Evolutionary conservation across 768 basidiomycete genomes (phyloP), one percentile per base, ranked within the genome.

Genomic region (Tulasnella sp.): DNA sequence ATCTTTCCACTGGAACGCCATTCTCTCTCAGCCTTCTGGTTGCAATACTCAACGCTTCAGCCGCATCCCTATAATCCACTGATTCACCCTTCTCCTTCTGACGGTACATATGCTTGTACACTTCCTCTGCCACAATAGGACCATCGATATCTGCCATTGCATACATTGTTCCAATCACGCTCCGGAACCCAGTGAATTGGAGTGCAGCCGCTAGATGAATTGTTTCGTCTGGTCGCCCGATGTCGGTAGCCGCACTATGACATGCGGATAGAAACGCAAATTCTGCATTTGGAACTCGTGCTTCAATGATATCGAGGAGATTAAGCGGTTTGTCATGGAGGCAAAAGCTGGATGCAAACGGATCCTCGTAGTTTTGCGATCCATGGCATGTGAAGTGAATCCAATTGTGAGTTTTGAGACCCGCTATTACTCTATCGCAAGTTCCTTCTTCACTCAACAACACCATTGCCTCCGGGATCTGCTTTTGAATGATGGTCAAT

Each of bases 141-240:
- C 51, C 51, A 37, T 53, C 42, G 25, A 34, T 37, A 24, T 53
- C 51, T 15, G 19, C 41, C 51, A 53, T 53, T 19, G 19, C 42
- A 41, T 44, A 53, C 37, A 43, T 53, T 19, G 51, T 53, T 16
- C 42, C 51, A 8, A 53, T 20, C 5, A 50, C 48, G 27, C 37
- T 31, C 4, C 48, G 48, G 25, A 50, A 50, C 20, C 48, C 48
- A 10, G 51, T 44, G 10, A 53, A 44, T 34, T 45, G 42, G 29
- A 53, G 10, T 19, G 31, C 51, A 15, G 51, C 51, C n/a, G 51
- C 51, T 16, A 45, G 43, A 25, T 45, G 43, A 9, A 45, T 22
- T 6, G 9, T 16, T 45, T 45, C 43, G 16, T 45, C 22, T 16
- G 43, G 20, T 25, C 24, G 24, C 16, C 6, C 6, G 16, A 25